These are phyloP conservation scores for Mortierella sp. DNA, from an alignment of 371 early-diverging fungal genomes.

Conservation along the genomic window DNA sequence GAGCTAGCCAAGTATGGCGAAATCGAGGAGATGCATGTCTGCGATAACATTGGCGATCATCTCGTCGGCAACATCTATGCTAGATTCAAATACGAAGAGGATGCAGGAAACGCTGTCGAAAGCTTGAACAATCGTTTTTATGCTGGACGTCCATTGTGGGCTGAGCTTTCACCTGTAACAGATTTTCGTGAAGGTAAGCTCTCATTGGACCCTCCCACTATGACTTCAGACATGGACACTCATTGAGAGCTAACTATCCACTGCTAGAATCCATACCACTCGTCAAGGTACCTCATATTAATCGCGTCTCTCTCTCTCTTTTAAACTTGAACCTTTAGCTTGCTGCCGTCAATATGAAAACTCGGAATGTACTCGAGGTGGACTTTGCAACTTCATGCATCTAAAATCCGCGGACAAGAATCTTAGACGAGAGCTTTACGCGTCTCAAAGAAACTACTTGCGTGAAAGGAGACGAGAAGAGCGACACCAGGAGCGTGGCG, in stretches of 20 bases:
- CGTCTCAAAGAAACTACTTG: conserved; percentile 78
- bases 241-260: too few relatives aligned
- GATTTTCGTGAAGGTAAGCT: conserved; percentile 88
- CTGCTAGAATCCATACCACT: too few relatives aligned
- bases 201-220: too few relatives aligned
- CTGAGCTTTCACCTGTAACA: conserved; percentile 95
- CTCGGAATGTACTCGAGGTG: conserved; percentile 94
- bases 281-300: too few relatives aligned
- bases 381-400: conserved; percentile 99
- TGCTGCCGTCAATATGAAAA: conserved; percentile 97
- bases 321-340: too few relatives aligned
- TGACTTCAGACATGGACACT: too few relatives aligned
- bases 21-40: conserved; percentile 95
- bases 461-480: conserved; percentile 62
- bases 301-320: too few relatives aligned
- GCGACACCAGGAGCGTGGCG: conserved; percentile 41
- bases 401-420: conserved; percentile 82
- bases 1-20: conserved; percentile 97
- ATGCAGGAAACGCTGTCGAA: conserved; percentile 92
- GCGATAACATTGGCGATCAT: conserved; percentile 98
- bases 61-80: conserved; percentile 98
- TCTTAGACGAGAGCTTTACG: conserved; percentile 82
- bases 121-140: conserved; percentile 95
- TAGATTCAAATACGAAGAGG: conserved; percentile 89
- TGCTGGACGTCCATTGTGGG: conserved; percentile 93